Conservation (phyloP, 805 yeast species). For the Saturnispora quitensis region DNA sequence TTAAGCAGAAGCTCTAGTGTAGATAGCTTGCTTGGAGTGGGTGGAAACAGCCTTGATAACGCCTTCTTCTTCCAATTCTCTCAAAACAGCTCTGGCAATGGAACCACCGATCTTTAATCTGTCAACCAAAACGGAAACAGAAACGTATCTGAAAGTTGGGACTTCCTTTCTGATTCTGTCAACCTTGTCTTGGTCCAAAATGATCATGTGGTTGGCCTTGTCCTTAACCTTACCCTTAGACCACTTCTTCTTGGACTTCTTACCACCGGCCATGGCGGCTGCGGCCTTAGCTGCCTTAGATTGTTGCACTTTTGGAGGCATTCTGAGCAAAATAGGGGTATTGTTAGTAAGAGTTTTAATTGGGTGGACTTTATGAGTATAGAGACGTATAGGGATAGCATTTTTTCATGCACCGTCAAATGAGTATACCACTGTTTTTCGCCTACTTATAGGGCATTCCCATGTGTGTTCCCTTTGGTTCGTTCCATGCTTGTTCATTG, state of each 20-base stretch:
- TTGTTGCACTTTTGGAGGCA: slow-evolving; percentile 99
- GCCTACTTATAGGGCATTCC: too few species aligned
- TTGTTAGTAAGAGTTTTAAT: slow-evolving; percentile 13
- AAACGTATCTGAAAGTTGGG: slow-evolving; percentile 96
- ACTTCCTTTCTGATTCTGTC: slow-evolving; percentile 99
- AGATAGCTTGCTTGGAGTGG: slow-evolving; percentile 95
- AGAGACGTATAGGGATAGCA: neutral
- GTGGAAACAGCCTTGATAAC: slow-evolving; percentile 86
- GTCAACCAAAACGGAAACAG: slow-evolving; percentile 97
- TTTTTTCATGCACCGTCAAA: too few species aligned
- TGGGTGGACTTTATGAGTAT: neutral
- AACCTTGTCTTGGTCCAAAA: slow-evolving; percentile 96
- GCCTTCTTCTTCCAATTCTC: slow-evolving; percentile 92
- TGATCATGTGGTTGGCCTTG: slow-evolving; percentile 97
- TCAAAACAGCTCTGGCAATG: slow-evolving; percentile 94
- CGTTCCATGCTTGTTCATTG: too few species aligned
- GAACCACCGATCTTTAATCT: slow-evolving; percentile 99
- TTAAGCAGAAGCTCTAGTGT: slow-evolving; percentile 75
- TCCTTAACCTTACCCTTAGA: slow-evolving; percentile 99
- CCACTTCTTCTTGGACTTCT: slow-evolving; percentile 99
- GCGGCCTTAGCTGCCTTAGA: slow-evolving; percentile 99
- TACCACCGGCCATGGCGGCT: slow-evolving; percentile 99
- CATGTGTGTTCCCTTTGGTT: too few species aligned
- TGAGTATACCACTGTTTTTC: too few species aligned
- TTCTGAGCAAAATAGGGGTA: slow-evolving; percentile 31